Percentiles rank a stretch among this genome's conserved stretches.
Conservation (phyloP, 108 stramenopile genomes). For the Conticribra guillardii region DNA sequence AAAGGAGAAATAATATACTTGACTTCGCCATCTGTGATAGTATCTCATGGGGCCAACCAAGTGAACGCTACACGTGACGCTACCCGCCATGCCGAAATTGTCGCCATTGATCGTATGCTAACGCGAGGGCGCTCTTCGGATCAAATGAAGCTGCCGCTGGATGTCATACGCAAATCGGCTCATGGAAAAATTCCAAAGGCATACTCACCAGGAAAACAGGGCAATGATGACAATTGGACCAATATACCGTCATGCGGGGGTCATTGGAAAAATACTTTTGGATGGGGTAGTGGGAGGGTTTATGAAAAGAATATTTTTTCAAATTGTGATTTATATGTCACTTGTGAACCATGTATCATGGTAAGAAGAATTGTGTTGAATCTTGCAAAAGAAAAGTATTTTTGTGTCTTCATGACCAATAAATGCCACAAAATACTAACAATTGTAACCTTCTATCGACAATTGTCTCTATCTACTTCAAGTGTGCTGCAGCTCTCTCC, state of each 20-base stretch:
- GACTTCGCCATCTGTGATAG: conserved; percentile 50
- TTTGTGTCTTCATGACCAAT: too few relatives aligned
- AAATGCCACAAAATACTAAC: too few relatives aligned
- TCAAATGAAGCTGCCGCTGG: conserved; percentile 56
- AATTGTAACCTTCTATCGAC: too few relatives aligned
- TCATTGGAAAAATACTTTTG: conserved; percentile 62
- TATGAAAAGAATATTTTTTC: conserved; percentile 53
- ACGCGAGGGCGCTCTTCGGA: conserved; percentile 69
- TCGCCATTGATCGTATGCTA: conserved; percentile 83
- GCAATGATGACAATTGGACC: conserved; percentile 60
- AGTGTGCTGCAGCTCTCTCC: conserved; percentile 86
- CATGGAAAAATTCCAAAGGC: conserved; percentile 36
- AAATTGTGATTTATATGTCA: conserved; percentile 75
- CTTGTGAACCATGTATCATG: conserved; percentile 92
- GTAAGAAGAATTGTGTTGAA: too few relatives aligned
- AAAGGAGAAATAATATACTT: conserved; percentile 1
- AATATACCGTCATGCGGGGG: conserved; percentile 47
- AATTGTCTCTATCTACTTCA: neutral
- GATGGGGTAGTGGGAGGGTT: conserved; percentile 64
- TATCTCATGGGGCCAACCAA: conserved; percentile 91
- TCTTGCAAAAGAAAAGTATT: too few relatives aligned
- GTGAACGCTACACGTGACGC: conserved; percentile 89
- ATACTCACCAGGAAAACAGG: conserved; percentile 26
- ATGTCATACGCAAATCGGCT: conserved; percentile 41
- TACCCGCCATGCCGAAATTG: conserved; percentile 85